These are phyloP conservation scores for Begonia loranthoides DNA, from an alignment of 306 rosid species.

Conservation along the genomic window DNA sequence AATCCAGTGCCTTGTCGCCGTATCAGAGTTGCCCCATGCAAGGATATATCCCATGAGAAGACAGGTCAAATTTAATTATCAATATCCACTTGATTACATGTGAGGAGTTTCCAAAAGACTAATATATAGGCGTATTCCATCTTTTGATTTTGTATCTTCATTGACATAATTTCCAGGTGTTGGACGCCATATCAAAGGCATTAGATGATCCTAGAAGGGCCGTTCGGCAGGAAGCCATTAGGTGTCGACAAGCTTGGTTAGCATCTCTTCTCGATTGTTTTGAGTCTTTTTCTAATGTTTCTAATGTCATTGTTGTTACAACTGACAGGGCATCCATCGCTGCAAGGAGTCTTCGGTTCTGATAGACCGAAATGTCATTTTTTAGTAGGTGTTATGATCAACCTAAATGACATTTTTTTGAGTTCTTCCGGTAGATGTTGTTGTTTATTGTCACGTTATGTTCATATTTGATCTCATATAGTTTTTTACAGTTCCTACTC, in stretches of 20 bases:
- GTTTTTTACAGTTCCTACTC: too few species aligned
- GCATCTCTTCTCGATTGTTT: conserved; percentile 2
- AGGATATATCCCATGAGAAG: conserved; percentile 73
- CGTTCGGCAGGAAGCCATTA: conserved; percentile 82
- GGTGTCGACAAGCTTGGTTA: conserved; percentile 82
- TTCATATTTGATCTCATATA: too few species aligned
- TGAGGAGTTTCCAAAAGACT: background rate
- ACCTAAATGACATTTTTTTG: too few species aligned
- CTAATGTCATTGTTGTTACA: background rate
- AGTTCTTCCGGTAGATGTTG: too few species aligned
- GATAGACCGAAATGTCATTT: conserved; percentile 11
- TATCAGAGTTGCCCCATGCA: conserved; percentile 65
- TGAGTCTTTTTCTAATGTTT: too few species aligned
- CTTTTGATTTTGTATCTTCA: background rate
- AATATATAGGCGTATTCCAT: background rate
- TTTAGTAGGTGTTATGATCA: too few species aligned
- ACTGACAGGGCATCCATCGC: conserved; percentile 47
- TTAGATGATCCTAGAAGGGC: conserved; percentile 64
- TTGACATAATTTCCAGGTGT: conserved; percentile 30
- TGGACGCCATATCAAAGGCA: conserved; percentile 36
- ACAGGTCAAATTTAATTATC: conserved; percentile 29
- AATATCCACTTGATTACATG: background rate
- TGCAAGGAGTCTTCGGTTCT: conserved; percentile 34
- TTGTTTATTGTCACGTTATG: too few species aligned
- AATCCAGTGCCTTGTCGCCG: conserved; percentile 70